Conservation (phyloP, 495 filamentous ascomycete genomes). For the Hypomontagnella monticulosa region DNA sequence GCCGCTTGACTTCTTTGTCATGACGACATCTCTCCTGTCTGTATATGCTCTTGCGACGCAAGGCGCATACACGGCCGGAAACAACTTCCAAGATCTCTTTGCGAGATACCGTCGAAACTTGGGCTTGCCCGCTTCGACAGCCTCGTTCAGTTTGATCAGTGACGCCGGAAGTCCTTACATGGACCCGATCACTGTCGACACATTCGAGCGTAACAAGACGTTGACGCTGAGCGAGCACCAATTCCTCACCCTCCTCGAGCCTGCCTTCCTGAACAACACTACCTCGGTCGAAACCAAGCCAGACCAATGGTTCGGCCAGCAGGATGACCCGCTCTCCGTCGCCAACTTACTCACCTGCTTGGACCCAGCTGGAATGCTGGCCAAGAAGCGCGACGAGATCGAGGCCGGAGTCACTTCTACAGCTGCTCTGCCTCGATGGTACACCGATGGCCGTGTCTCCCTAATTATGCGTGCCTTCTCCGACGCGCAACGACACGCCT, state of each 20-base stretch:
- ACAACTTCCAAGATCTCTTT: conserved; percentile 60
- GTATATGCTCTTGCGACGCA: conserved; percentile 60
- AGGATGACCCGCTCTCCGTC: conserved; percentile 38
- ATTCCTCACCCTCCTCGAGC: neutral
- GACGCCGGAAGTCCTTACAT: conserved; percentile 16
- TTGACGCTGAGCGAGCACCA: neutral
- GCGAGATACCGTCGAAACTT: conserved; percentile 45
- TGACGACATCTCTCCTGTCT: conserved; percentile 59
- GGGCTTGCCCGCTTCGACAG: conserved; percentile 40
- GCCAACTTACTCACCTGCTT: conserved; percentile 42
- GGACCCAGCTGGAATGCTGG: conserved; percentile 35
- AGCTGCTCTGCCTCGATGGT: neutral
- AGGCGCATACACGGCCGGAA: conserved; percentile 63
- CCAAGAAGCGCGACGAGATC: conserved; percentile 23
- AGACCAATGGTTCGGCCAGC: neutral
- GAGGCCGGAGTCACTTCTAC: neutral
- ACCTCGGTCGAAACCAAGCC: neutral
- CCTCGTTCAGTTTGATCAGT: conserved; percentile 11
- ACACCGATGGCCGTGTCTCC: neutral
- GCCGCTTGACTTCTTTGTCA: conserved; percentile 65
- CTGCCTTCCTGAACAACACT: neutral
- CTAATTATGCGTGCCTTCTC: conserved; percentile 1
- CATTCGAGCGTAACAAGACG: conserved; percentile 9
- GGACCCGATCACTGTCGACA: conserved; percentile 10
- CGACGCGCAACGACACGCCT: neutral